Conservation (phyloP, 2,329 filamentous ascomycete genomes). For the Penicillium sp. region DNA sequence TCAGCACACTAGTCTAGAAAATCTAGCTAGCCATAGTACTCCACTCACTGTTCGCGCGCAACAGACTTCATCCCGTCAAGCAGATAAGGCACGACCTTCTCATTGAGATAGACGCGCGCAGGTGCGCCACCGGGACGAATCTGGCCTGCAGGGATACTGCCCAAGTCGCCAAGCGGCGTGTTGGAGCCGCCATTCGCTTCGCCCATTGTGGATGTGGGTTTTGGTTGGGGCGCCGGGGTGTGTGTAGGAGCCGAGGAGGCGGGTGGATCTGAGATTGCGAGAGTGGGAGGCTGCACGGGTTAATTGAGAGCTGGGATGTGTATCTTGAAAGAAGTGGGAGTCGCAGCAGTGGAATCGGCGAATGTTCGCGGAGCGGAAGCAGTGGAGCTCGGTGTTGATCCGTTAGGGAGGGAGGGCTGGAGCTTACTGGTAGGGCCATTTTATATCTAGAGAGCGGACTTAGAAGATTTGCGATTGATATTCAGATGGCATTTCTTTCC, state of each 20-base stretch:
- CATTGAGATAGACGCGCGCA: slow-evolving; percentile 62
- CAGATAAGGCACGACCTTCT: slow-evolving; percentile 58
- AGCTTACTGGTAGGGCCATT: background rate
- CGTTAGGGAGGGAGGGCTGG: background rate
- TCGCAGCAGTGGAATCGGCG: background rate
- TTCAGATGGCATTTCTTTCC: background rate
- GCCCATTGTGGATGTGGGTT: slow-evolving; percentile 15
- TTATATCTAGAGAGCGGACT: background rate
- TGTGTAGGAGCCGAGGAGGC: background rate
- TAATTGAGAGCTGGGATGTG: background rate
- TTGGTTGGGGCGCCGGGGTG: background rate
- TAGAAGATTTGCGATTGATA: background rate
- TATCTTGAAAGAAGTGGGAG: background rate
- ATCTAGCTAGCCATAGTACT: background rate
- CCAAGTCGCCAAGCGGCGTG: slow-evolving; percentile 27
- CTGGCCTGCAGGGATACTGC: slow-evolving; percentile 46
- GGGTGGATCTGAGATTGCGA: background rate
- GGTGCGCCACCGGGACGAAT: slow-evolving; percentile 59
- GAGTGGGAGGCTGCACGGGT: background rate
- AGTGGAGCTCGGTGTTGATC: slow-evolving; percentile 5
- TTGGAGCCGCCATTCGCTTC: slow-evolving; percentile 20
- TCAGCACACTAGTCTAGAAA: background rate
- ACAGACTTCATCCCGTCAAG: slow-evolving; percentile 67
- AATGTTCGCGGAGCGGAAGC: slow-evolving; percentile 4
- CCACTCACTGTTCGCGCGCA: slow-evolving; percentile 61